These are phyloP conservation scores for Juglanconis juglandina DNA, from an alignment of 2,329 filamentous ascomycete species.

Conservation along the genomic window DNA sequence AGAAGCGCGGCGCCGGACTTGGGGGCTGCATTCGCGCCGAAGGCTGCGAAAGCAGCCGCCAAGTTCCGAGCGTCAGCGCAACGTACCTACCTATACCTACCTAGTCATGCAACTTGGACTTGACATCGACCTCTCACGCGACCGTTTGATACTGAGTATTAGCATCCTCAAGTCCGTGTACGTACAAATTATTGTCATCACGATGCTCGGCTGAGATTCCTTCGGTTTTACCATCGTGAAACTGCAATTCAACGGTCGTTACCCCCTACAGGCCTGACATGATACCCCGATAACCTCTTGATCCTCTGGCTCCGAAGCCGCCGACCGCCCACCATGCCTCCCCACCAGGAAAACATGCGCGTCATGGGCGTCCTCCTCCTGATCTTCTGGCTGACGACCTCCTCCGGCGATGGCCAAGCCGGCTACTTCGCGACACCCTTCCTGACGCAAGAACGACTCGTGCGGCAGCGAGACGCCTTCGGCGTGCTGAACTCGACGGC, in stretches of 20 bases:
- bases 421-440: constrained; percentile 41
- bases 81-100: too few species aligned
- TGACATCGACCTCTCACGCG: too few species aligned
- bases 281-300: constrained; percentile 10
- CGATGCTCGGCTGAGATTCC: neutral
- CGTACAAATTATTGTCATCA: neutral
- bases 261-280: constrained; percentile 2
- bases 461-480: constrained; percentile 50
- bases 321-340: constrained; percentile 39
- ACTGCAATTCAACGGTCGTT: neutral
- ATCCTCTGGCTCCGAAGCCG: constrained; percentile 7
- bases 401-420: constrained; percentile 37
- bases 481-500: constrained; percentile 51
- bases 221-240: neutral
- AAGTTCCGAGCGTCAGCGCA: neutral
- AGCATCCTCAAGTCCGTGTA: too few species aligned
- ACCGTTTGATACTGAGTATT: too few species aligned
- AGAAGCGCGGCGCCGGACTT: neutral
- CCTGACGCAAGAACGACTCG: constrained; percentile 43
- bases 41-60: neutral
- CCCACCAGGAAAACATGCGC: constrained; percentile 41
- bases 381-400: constrained; percentile 42
- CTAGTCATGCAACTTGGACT: too few species aligned
- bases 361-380: constrained; percentile 42
- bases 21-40: neutral